Evolutionary conservation across 352 stramenopile species (phyloP).

Genomic region (Thalassiosira exigua): DNA sequence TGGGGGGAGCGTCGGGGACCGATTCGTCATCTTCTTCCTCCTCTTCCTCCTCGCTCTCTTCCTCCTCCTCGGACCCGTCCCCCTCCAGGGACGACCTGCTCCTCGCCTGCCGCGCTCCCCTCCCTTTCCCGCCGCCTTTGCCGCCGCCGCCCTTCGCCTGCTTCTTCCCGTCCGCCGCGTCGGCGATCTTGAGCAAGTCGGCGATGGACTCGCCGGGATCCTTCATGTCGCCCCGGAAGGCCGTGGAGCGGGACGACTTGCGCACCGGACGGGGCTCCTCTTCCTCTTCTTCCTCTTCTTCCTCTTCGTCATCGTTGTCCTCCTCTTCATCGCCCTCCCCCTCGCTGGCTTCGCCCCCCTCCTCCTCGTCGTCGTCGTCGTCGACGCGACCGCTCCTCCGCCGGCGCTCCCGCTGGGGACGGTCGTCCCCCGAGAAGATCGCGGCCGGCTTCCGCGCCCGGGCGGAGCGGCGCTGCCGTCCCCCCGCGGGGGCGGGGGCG

Average conservation of each 20-base stretch:
- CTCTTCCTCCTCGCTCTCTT: conserved; percentile 21
- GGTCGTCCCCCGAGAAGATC: conserved; percentile 21
- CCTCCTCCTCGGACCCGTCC: background rate
- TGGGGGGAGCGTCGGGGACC: background rate
- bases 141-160: background rate
- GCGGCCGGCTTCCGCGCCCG: conserved; percentile 23
- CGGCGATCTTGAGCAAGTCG: conserved; percentile 52
- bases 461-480: conserved; percentile 21
- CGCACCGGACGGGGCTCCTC: conserved; percentile 1
- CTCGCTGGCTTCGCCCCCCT: conserved; percentile 1
- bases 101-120: conserved; percentile 6
- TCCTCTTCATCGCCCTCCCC: conserved; percentile 6
- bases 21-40: conserved; percentile 19
- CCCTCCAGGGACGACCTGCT: conserved; percentile 24
- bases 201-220: conserved; percentile 54
- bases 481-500: background rate
- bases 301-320: conserved; percentile 17
- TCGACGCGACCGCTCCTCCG: too few species aligned
- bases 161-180: background rate
- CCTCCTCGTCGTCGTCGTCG: conserved; percentile 6
- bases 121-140: background rate
- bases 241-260: conserved; percentile 47
- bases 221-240: conserved; percentile 58
- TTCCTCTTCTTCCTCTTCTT: conserved; percentile 23
- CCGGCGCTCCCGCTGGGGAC: too few species aligned